phyloP scores from a whole-genome alignment of 768 basidiomycete genomes.

The Hygrocybe coccinea region DNA sequence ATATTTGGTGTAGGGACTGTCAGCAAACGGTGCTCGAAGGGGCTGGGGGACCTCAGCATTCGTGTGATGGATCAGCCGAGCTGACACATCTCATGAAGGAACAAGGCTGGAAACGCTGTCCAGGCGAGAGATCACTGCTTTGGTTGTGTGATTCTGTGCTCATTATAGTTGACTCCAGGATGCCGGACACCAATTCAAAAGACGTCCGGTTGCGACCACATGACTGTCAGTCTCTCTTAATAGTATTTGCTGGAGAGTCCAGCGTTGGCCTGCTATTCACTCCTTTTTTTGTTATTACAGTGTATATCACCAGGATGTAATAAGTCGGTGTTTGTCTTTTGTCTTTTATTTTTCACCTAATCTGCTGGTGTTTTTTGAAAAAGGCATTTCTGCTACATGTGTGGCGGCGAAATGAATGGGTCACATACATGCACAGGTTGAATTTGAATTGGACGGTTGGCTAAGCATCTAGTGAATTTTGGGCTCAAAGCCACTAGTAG shows the following conservation, averaged over 20 bases:
- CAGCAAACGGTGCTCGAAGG: constrained; percentile 29
- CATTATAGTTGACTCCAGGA: constrained; percentile 21
- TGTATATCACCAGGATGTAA: constrained; percentile 56
- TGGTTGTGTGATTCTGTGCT: background rate
- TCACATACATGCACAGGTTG: too few species aligned
- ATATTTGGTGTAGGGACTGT: constrained; percentile 51
- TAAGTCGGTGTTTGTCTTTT: constrained; percentile 24
- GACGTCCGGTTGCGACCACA: constrained; percentile 53
- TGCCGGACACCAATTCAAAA: constrained; percentile 49
- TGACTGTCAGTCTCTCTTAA: constrained; percentile 40
- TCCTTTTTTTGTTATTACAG: constrained; percentile 22
- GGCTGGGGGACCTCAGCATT: constrained; percentile 32
- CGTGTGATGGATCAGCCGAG: constrained; percentile 49
- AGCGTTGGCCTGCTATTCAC: constrained; percentile 1
- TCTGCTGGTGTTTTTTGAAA: too few species aligned
- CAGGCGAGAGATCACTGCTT: constrained; percentile 24
- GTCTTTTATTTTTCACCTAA: background rate
- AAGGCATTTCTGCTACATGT: constrained; percentile 13
- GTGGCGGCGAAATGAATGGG: background rate
- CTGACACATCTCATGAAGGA: constrained; percentile 40
- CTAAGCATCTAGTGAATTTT: too few species aligned
- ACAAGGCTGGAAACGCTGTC: constrained; percentile 51
- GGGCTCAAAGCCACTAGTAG: too few species aligned
- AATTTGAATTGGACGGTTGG: too few species aligned
- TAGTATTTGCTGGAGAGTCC: too few species aligned